Evolutionary conservation across 2,329 filamentous ascomycete genomes (phyloP), one percentile per base, ranked within the genome.

Genomic region (Sarocladiaceae sp.): DNA sequence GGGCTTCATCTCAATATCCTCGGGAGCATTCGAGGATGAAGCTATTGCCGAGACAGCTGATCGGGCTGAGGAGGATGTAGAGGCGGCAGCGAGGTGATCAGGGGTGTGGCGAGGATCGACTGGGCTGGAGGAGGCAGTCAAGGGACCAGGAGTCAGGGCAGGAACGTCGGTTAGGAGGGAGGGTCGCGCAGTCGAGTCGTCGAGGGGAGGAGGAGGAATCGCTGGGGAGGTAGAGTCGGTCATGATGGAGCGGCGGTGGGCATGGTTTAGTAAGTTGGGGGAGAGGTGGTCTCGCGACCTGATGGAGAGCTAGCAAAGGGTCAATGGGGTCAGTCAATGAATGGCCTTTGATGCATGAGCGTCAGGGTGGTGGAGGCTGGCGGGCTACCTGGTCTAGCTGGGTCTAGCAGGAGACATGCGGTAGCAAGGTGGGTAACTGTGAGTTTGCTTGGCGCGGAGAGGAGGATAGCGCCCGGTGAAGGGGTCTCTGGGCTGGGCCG

Each of bases 1-100:
- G 29, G 73, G 62, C 49, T 71, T 74, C 73, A 79, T 78, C 64
- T 80, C 75, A 52, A 79, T 74, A 49, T 70, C 67, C 51, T 66
- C 62, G 23, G 40, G 26, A 6, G 40, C 16, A 21, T 10, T 21
- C 3, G 27, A n/a, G 19, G 23, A 27, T 23, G 23, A n/a, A n/a
- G n/a, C n/a, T 9, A n/a, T 29, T 29, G 50, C 46, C 40, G 46
- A 43, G 46, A 45, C 45, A 29, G 40, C 51, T 40, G 45, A 45
- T 44, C 44, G 48, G n/a, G 47, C 33, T 12, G 48, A 51, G 16
- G 48, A 37, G 21, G 46, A 44, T 6, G 50, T 46, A 42, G 48
- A 44, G 21, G 40, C 42, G 23, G 42, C 27, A 24, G 34, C 18
- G 44, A 42, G 9, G 26, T 23, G 23, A 29, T 41, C 37, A 41